Conservation (phyloP, 2,329 filamentous ascomycete species). For the Fusarium domesticum region DNA sequence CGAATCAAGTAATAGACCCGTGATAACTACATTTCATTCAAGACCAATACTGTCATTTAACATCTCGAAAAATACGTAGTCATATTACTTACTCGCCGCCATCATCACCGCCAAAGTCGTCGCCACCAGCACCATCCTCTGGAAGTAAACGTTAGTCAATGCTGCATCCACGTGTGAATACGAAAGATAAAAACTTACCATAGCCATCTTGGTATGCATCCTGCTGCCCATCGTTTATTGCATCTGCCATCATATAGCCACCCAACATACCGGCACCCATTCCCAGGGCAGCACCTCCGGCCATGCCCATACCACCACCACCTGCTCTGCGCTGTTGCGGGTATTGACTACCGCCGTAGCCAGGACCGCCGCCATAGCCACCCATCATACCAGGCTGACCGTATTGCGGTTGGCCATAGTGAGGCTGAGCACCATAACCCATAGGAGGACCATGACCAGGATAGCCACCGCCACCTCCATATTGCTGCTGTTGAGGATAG, state of each 20-base stretch:
- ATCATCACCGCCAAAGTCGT: slow-evolving; percentile 15
- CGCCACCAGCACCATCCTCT: slow-evolving; percentile 33
- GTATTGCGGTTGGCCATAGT: slow-evolving; percentile 22
- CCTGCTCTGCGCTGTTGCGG: slow-evolving; percentile 42
- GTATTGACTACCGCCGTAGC: slow-evolving; percentile 36
- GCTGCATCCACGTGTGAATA: not conserved
- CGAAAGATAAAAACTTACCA: slow-evolving; percentile 28
- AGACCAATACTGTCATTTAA: too few relatives aligned
- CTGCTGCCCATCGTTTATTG: slow-evolving; percentile 60
- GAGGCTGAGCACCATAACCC: slow-evolving; percentile 28
- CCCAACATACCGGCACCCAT: slow-evolving; percentile 78
- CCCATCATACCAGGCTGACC: slow-evolving; percentile 9
- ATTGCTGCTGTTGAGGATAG: slow-evolving; percentile 31
- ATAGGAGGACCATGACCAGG: slow-evolving; percentile 27
- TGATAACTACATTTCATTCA: too few relatives aligned
- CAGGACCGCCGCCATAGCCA: slow-evolving; percentile 25
- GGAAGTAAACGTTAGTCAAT: slow-evolving; percentile 19
- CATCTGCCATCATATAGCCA: slow-evolving; percentile 67
- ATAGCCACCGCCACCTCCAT: slow-evolving; percentile 24
- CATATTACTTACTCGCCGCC: slow-evolving; percentile 11
- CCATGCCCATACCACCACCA: slow-evolving; percentile 58
- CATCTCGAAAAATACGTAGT: too few relatives aligned
- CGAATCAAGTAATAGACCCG: too few relatives aligned
- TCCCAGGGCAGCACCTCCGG: slow-evolving; percentile 73
- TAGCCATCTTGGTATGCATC: slow-evolving; percentile 52